These are phyloP conservation scores for Lolium multiflorum DNA, from an alignment of 176 grass and related monocot genomes.

Conservation along the genomic window DNA sequence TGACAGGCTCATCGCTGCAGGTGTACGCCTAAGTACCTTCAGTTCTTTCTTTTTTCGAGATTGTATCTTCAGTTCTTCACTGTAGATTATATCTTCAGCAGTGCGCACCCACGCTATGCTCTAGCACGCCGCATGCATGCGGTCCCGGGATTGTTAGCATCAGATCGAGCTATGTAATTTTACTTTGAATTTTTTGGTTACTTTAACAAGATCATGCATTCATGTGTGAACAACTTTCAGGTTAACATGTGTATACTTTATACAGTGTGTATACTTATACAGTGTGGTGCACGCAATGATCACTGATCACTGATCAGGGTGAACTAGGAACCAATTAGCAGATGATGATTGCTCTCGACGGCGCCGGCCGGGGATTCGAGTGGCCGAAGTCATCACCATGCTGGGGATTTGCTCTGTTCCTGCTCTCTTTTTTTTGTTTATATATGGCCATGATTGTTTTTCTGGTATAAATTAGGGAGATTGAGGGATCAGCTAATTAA, in stretches of 20 bases:
- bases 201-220: background rate
- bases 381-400: slow-evolving; percentile 12
- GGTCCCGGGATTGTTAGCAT: background rate
- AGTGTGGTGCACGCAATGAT: no score
- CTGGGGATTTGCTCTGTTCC: background rate
- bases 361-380: slow-evolving; percentile 23
- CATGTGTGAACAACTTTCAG: slow-evolving; percentile 11
- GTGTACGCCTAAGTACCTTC: background rate
- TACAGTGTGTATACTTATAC: no score
- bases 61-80: background rate
- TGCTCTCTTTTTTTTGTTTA: background rate
- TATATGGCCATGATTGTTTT: background rate
- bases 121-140: background rate
- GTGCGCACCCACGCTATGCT: slow-evolving; percentile 9
- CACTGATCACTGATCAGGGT: no score
- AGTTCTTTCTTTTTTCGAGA: no score
- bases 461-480: background rate
- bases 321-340: background rate
- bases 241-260: no score
- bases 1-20: slow-evolving; percentile 10
- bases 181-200: background rate
- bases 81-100: background rate
- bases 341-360: slow-evolving; percentile 40
- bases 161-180: background rate
- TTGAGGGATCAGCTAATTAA: background rate